Evolutionary conservation across 345 rosid species (phyloP).

Genomic region (Murraya koenigii): DNA sequence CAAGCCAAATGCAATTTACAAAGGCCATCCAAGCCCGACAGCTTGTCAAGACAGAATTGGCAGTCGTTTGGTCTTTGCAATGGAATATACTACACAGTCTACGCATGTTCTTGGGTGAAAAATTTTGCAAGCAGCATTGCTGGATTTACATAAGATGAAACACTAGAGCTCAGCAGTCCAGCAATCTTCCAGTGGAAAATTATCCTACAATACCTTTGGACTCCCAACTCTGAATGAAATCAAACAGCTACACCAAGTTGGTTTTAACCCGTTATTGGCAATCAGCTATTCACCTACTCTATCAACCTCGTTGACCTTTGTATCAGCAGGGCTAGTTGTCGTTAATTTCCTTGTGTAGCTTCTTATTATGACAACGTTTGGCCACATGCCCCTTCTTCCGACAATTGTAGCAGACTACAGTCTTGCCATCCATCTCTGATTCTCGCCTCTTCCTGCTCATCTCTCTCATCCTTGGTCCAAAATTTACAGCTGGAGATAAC

Average conservation of each 20-base stretch:
- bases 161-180: neutral
- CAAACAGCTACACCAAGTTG: neutral
- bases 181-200: neutral
- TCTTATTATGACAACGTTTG: constrained; percentile 43
- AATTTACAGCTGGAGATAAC: constrained; percentile 23
- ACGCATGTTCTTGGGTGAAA: too few species aligned
- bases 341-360: constrained; percentile 25
- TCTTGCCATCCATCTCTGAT: constrained; percentile 31
- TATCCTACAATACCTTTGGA: neutral
- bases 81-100: neutral
- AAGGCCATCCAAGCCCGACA: neutral
- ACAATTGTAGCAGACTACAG: constrained; percentile 42
- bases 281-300: constrained; percentile 6
- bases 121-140: neutral
- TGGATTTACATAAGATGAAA: neutral
- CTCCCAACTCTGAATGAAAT: neutral
- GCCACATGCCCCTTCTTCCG: constrained; percentile 70
- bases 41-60: neutral
- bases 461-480: constrained; percentile 36
- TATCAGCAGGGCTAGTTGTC: constrained; percentile 16
- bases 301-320: constrained; percentile 17
- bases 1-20: neutral
- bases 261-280: neutral
- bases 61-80: neutral
- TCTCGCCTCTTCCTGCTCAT: constrained; percentile 38